phyloP scores from a whole-genome alignment of 2,329 filamentous ascomycete species.

The Sporothrix dimorphospora region DNA sequence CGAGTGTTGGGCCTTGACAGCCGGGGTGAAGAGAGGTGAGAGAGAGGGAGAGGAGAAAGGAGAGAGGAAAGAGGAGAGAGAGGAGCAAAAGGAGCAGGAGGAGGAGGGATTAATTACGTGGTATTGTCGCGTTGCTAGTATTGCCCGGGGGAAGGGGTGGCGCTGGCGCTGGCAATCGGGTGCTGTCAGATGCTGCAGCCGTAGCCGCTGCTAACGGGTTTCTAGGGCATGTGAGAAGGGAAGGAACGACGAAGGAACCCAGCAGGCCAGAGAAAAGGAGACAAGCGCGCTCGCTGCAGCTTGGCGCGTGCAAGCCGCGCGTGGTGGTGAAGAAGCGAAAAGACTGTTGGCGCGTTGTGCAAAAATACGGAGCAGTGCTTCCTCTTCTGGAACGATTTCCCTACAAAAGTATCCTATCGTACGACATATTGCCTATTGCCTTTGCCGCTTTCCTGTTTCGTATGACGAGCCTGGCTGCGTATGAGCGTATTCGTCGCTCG shows the following conservation, averaged over 20 bases:
- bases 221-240: neutral
- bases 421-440: too few species aligned
- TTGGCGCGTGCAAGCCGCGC: neutral
- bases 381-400: too few species aligned
- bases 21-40: too few species aligned
- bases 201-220: neutral
- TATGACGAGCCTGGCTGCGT: too few species aligned
- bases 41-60: neutral
- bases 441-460: too few species aligned
- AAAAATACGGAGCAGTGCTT: neutral
- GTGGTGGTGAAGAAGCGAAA: slow-evolving; percentile 11
- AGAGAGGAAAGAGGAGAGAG: neutral
- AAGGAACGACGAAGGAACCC: neutral
- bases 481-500: neutral
- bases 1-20: neutral
- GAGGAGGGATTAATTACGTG: slow-evolving; percentile 3
- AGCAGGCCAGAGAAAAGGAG: neutral
- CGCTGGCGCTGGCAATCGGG: neutral
- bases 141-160: neutral
- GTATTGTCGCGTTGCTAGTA: slow-evolving; percentile 3
- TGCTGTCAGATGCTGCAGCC: slow-evolving; percentile 20
- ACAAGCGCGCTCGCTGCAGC: slow-evolving; percentile 10
- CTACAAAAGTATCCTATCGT: too few species aligned
- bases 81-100: neutral
- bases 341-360: neutral